These are phyloP conservation scores for Aspergillus conjunctus DNA, from an alignment of 495 filamentous ascomycete species.

Conservation along the genomic window DNA sequence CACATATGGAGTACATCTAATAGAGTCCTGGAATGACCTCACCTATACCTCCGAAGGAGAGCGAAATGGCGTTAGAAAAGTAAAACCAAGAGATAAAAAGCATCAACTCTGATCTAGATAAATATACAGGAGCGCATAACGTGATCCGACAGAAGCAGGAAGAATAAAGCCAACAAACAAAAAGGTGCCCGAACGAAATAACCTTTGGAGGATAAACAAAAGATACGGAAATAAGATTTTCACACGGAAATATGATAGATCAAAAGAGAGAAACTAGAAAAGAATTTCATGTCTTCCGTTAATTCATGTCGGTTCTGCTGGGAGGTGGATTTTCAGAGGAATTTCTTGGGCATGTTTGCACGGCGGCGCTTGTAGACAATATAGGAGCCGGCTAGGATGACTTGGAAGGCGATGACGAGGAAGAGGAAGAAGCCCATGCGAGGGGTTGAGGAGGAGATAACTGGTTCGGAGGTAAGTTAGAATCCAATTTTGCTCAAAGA, in stretches of 20 bases:
- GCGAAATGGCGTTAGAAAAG: slow-evolving; percentile 5
- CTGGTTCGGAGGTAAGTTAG: slow-evolving; percentile 36
- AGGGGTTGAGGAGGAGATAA: slow-evolving; percentile 59
- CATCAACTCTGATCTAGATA: background rate
- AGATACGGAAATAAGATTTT: background rate
- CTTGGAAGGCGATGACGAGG: slow-evolving; percentile 75
- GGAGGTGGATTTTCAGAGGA: slow-evolving; percentile 56
- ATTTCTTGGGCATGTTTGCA: slow-evolving; percentile 84
- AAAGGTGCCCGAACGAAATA: background rate
- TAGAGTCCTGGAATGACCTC: no score
- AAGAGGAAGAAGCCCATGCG: slow-evolving; percentile 74
- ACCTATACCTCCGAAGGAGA: background rate
- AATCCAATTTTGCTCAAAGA: background rate
- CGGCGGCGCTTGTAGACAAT: slow-evolving; percentile 80
- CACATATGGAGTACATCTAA: no score
- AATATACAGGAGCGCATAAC: background rate
- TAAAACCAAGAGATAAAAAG: background rate
- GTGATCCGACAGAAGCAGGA: background rate
- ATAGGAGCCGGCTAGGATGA: slow-evolving; percentile 68
- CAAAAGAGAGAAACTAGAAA: background rate
- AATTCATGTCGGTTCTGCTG: slow-evolving; percentile 3
- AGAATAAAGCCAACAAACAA: background rate
- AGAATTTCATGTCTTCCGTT: slow-evolving; percentile 3
- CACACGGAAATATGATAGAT: background rate
- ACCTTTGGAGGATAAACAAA: no score